Conservation (phyloP, 352 stramenopile genomes). For the Phytophthora fragariae region DNA sequence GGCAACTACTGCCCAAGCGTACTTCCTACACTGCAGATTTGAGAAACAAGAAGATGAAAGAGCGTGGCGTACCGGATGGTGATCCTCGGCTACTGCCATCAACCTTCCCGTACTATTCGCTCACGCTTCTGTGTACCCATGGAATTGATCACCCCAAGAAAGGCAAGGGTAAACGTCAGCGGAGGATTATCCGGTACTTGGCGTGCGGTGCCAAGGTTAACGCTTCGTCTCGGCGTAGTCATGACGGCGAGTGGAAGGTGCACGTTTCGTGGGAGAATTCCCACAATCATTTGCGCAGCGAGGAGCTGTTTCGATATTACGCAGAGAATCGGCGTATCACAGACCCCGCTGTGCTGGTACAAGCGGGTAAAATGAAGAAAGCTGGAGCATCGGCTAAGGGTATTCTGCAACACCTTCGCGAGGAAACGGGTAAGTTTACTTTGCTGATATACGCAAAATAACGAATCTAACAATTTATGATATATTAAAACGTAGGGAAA, state of each 20-base stretch:
- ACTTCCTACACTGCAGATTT: no score
- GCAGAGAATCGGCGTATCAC: neutral
- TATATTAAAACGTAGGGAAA: conserved; percentile 10
- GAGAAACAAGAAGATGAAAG: no score
- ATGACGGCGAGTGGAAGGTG: neutral
- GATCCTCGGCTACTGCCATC: no score
- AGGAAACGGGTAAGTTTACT: conserved; percentile 1
- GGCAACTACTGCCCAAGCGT: no score
- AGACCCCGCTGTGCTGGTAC: conserved; percentile 1
- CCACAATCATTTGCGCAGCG: conserved; percentile 4
- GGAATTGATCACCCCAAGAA: conserved; percentile 16
- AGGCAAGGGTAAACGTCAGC: conserved; percentile 6
- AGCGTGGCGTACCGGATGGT: no score
- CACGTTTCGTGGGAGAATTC: neutral
- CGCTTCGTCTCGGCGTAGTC: neutral
- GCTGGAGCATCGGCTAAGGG: conserved; percentile 10
- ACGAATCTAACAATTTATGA: neutral
- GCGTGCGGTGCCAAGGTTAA: conserved; percentile 8
- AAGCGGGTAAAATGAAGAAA: conserved; percentile 1
- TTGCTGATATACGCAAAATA: neutral
- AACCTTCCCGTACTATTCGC: conserved; percentile 2
- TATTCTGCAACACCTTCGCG: no score
- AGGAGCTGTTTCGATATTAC: conserved; percentile 1
- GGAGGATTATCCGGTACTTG: conserved; percentile 9
- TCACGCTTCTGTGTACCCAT: conserved; percentile 10